phyloP scores from a whole-genome alignment of 2,329 filamentous ascomycete genomes.

The Trichoderma harzianum region DNA sequence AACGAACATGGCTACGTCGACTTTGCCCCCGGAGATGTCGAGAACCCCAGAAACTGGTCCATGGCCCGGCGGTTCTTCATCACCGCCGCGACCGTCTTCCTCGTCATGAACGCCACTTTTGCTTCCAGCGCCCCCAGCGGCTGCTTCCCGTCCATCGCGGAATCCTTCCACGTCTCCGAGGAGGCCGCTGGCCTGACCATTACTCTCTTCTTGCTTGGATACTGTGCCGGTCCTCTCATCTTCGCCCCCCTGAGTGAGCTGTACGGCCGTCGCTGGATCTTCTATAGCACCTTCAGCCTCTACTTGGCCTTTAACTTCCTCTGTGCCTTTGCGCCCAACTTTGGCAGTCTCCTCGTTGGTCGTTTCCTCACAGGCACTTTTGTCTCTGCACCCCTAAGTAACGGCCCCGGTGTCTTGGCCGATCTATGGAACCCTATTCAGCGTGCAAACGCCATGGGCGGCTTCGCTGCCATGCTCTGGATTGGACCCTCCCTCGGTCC shows the following conservation, averaged over 20 bases:
- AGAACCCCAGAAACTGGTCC: conserved; percentile 50
- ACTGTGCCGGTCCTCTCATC: conserved; percentile 55
- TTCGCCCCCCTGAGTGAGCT: conserved; percentile 58
- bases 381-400: conserved; percentile 48
- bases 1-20: conserved; percentile 49
- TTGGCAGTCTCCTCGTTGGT: conserved; percentile 50
- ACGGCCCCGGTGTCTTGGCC: conserved; percentile 50
- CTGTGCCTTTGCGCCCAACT: conserved; percentile 54
- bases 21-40: conserved; percentile 49
- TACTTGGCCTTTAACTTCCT: conserved; percentile 52
- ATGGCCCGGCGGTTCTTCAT: conserved; percentile 38
- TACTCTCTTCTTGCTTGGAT: conserved; percentile 53
- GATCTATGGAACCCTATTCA: conserved; percentile 52
- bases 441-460: conserved; percentile 52
- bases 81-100: conserved; percentile 41
- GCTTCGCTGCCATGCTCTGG: conserved; percentile 52
- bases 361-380: conserved; percentile 55
- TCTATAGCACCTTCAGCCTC: conserved; percentile 46
- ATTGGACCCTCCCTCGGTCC: conserved; percentile 52
- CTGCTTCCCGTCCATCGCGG: conserved; percentile 30
- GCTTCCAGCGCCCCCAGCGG: conserved; percentile 38
- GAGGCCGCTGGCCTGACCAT: conserved; percentile 49
- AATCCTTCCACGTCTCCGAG: conserved; percentile 43
- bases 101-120: conserved; percentile 55
- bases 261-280: conserved; percentile 53